A percentile compares a stretch with the other conserved stretches of the same genome.
These are phyloP conservation scores for Leptomonas pyrrhocoris DNA, from an alignment of 208 protist genomes.

Conservation along the genomic window DNA sequence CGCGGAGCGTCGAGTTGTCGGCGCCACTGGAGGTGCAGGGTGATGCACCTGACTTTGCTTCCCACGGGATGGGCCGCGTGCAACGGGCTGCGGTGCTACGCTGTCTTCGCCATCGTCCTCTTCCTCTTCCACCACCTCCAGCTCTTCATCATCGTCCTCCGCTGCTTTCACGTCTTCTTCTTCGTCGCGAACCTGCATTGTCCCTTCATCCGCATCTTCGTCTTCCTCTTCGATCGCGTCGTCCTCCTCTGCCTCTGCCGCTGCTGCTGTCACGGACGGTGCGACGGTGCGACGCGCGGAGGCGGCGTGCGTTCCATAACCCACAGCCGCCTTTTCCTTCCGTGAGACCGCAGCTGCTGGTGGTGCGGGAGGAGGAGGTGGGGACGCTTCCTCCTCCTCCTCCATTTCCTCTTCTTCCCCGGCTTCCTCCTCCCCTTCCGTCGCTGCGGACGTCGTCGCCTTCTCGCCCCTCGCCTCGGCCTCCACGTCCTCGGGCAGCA, in stretches of 20 bases:
- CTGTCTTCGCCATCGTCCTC: constrained; percentile 32
- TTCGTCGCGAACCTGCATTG: too few relatives aligned
- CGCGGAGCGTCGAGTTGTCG: constrained; percentile 14
- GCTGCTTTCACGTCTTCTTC: neutral
- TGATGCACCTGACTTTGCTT: neutral
- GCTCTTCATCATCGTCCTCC: constrained; percentile 19
- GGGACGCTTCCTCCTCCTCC: constrained; percentile 22
- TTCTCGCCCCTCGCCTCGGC: constrained; percentile 14
- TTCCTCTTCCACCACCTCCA: constrained; percentile 29
- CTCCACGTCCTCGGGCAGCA: constrained; percentile 74
- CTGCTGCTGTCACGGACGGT: neutral
- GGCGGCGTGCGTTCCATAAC: too few relatives aligned
- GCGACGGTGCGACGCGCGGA: too few relatives aligned
- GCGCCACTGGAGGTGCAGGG: constrained; percentile 9
- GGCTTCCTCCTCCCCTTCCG: constrained; percentile 30
- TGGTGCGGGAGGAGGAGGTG: constrained; percentile 1
- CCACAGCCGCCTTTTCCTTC: too few relatives aligned
- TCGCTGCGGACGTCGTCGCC: constrained; percentile 26
- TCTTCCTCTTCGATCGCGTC: neutral
- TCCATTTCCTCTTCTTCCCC: constrained; percentile 18
- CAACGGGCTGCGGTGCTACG: neutral
- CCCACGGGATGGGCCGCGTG: neutral
- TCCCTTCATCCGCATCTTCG: neutral
- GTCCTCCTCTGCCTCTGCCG: too few relatives aligned
- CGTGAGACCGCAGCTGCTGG: too few relatives aligned